phyloP scores from a whole-genome alignment of 2,329 filamentous ascomycete genomes.

The Paecilomyces formosus region DNA sequence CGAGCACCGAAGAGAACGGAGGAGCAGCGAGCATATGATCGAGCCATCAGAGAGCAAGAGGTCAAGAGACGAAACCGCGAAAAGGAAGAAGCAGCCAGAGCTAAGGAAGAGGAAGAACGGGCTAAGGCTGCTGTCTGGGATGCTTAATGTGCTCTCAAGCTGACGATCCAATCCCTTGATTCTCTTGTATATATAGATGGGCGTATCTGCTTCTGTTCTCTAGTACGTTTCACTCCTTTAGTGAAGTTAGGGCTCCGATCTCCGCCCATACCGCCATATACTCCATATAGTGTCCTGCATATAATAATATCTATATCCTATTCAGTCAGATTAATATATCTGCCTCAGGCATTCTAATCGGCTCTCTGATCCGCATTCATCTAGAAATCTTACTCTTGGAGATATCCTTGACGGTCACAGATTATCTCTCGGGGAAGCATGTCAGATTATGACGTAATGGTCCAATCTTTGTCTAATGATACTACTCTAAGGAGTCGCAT shows the following conservation, averaged over 20 bases:
- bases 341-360: not conserved
- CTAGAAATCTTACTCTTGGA: not conserved
- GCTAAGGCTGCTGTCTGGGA: slow-evolving; percentile 87
- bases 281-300: not conserved
- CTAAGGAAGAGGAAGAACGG: slow-evolving; percentile 59
- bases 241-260: not conserved
- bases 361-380: not conserved
- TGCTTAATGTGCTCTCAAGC: slow-evolving; percentile 33
- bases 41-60: slow-evolving; percentile 75
- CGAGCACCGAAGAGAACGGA: slow-evolving; percentile 74
- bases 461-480: not conserved
- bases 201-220: not conserved
- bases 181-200: not conserved
- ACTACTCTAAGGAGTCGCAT: not conserved
- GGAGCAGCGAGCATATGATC: slow-evolving; percentile 82
- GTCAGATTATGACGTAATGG: not conserved
- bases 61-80: slow-evolving; percentile 67
- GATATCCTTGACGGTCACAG: not conserved
- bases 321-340: not conserved
- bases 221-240: not conserved
- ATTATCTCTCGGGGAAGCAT: not conserved
- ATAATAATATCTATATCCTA: not conserved
- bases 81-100: slow-evolving; percentile 55
- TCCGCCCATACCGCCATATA: not conserved
- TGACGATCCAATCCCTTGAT: not conserved